phyloP scores from a whole-genome alignment of 1,139 yeast genomes.

The Pichia norvegensis region DNA sequence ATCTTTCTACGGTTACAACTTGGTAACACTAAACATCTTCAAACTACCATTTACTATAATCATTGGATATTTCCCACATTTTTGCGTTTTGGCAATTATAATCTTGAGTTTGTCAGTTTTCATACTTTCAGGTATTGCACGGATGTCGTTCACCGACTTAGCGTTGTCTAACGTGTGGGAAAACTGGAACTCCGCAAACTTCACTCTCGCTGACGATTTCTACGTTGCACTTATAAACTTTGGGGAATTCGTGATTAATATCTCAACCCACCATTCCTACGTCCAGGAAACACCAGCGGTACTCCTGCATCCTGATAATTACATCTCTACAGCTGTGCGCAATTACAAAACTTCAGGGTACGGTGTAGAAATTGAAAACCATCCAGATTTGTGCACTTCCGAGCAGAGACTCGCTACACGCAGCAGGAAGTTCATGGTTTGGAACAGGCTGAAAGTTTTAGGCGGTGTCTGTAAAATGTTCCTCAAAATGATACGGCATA shows the following conservation, averaged over 20 bases:
- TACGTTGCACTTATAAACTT: conserved; percentile 52
- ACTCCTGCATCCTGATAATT: conserved; percentile 44
- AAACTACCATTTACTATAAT: conserved; percentile 49
- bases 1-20: conserved; percentile 24
- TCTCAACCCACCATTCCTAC: conserved; percentile 60
- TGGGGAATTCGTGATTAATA: conserved; percentile 56
- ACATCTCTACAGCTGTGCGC: conserved; percentile 39
- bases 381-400: conserved; percentile 20
- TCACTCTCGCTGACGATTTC: conserved; percentile 52
- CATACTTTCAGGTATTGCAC: conserved; percentile 49
- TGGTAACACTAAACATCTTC: conserved; percentile 32
- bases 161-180: conserved; percentile 42
- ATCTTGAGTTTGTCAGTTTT: conserved; percentile 46
- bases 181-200: conserved; percentile 33
- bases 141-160: conserved; percentile 44
- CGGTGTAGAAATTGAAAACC: conserved; percentile 16
- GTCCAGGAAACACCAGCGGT: conserved; percentile 52
- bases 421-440: conserved; percentile 12
- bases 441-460: not conserved
- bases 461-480: not conserved
- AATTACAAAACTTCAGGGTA: conserved; percentile 17
- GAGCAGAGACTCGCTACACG: not conserved
- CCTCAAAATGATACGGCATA: not conserved
- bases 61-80: conserved; percentile 55
- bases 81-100: conserved; percentile 44